Percentiles rank a stretch among this genome's conserved stretches.
phyloP scores from a whole-genome alignment of 768 basidiomycete species.

The Lactarius hengduanensis region DNA sequence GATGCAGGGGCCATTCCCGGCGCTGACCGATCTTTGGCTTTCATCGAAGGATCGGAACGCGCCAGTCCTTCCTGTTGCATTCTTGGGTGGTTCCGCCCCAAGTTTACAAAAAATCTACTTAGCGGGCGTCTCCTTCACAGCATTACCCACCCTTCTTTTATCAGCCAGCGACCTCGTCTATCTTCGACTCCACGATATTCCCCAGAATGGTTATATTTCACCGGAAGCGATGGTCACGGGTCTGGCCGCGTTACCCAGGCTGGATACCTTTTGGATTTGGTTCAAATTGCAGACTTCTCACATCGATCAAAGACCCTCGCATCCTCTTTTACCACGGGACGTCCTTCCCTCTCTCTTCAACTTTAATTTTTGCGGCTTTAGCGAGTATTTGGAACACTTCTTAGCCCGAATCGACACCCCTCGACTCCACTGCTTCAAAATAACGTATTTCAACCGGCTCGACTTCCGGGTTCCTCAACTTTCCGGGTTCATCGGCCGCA shows the following conservation, averaged over 20 bases:
- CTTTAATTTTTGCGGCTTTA: slow-evolving; percentile 11
- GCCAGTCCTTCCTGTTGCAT: neutral
- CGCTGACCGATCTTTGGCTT: neutral
- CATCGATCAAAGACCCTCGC: neutral
- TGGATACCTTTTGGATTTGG: neutral
- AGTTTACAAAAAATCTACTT: neutral
- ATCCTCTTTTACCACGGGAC: neutral
- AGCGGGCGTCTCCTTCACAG: neutral
- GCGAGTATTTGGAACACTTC: neutral
- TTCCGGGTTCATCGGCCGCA: slow-evolving; percentile 3
- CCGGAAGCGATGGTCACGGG: neutral
- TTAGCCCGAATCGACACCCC: neutral
- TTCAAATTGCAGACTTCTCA: neutral
- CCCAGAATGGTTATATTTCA: slow-evolving; percentile 1
- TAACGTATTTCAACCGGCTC: neutral
- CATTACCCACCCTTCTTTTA: neutral
- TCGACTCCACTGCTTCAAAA: neutral
- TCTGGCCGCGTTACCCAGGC: neutral
- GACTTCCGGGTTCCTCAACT: neutral
- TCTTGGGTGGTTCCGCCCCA: slow-evolving; percentile 1
- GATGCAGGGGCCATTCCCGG: neutral
- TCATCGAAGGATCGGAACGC: neutral
- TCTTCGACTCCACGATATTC: slow-evolving; percentile 11
- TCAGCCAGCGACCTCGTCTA: neutral
- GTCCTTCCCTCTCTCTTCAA: neutral